A percentile compares a stretch with the other conserved stretches of the same genome.
phyloP scores from a whole-genome alignment of 2,329 filamentous ascomycete genomes.

The Colletotrichum sp. region DNA sequence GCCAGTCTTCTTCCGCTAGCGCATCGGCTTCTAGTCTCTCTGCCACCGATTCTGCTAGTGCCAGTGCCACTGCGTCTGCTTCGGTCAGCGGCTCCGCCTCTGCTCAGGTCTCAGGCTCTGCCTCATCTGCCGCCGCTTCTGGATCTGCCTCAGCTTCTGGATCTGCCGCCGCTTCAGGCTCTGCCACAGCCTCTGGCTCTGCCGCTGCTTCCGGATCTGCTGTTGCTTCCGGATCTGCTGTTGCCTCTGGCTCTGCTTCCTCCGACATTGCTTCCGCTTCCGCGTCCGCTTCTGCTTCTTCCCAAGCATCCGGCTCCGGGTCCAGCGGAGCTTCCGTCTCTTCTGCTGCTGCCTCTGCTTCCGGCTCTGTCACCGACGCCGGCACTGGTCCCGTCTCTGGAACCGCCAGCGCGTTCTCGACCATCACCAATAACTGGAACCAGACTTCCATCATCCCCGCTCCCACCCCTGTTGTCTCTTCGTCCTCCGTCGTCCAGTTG shows the following conservation, averaged over 20 bases:
- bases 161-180: neutral
- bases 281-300: constrained; percentile 1
- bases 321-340: neutral
- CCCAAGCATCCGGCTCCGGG: neutral
- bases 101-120: neutral
- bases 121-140: neutral
- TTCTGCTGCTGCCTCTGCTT: neutral
- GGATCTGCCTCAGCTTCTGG: neutral
- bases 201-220: too few species aligned
- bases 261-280: neutral
- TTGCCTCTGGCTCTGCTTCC: neutral
- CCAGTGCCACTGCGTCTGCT: neutral
- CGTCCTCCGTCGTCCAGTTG: constrained; percentile 17
- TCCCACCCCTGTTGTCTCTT: constrained; percentile 12
- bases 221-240: neutral
- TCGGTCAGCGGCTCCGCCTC: neutral
- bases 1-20: neutral
- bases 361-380: neutral
- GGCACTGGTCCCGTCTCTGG: neutral
- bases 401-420: neutral
- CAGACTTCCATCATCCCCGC: neutral
- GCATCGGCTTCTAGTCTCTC: neutral
- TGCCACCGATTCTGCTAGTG: neutral
- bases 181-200: neutral
- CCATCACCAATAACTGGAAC: neutral